Evolutionary conservation across 208 protist species (phyloP).

Genomic region (Trypanosoma grayi): DNA sequence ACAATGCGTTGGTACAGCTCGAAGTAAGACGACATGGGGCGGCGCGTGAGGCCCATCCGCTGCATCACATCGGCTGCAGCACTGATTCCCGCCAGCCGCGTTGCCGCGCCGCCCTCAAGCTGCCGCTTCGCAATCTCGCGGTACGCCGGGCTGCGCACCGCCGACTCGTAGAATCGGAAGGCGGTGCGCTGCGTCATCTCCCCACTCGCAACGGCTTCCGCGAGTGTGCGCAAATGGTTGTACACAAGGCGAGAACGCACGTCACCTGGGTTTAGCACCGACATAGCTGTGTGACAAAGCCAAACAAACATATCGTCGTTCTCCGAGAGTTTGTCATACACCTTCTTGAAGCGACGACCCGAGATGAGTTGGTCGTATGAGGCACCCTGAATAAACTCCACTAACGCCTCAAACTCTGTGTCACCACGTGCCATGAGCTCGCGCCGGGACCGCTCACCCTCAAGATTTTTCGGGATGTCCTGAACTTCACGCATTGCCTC

Average conservation of each 20-base stretch:
- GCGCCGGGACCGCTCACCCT: conserved; percentile 67
- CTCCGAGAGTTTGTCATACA: conserved; percentile 82
- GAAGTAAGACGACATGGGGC: conserved; percentile 89
- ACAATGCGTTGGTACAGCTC: conserved; percentile 91
- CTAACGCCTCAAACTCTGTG: conserved; percentile 76
- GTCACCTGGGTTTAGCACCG: conserved; percentile 89
- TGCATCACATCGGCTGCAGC: conserved; percentile 88
- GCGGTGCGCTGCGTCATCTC: conserved; percentile 88
- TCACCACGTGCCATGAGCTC: conserved; percentile 65
- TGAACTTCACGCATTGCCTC: conserved; percentile 87
- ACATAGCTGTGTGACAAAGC: conserved; percentile 91
- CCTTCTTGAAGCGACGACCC: conserved; percentile 82
- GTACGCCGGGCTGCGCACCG: conserved; percentile 84
- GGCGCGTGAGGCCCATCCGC: conserved; percentile 79
- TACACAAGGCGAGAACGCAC: conserved; percentile 85
- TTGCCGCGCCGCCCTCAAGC: conserved; percentile 76
- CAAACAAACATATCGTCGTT: conserved; percentile 92
- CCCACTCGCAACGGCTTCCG: conserved; percentile 77
- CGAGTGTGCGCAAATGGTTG: conserved; percentile 82
- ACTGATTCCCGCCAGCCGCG: conserved; percentile 81
- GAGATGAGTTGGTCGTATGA: conserved; percentile 89
- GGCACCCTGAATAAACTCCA: conserved; percentile 89
- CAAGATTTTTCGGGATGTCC: conserved; percentile 78
- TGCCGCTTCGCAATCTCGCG: conserved; percentile 79
- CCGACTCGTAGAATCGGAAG: conserved; percentile 88